These are phyloP conservation scores for Fusarium kyushuense DNA, from an alignment of 2,329 filamentous ascomycete genomes.

Conservation along the genomic window DNA sequence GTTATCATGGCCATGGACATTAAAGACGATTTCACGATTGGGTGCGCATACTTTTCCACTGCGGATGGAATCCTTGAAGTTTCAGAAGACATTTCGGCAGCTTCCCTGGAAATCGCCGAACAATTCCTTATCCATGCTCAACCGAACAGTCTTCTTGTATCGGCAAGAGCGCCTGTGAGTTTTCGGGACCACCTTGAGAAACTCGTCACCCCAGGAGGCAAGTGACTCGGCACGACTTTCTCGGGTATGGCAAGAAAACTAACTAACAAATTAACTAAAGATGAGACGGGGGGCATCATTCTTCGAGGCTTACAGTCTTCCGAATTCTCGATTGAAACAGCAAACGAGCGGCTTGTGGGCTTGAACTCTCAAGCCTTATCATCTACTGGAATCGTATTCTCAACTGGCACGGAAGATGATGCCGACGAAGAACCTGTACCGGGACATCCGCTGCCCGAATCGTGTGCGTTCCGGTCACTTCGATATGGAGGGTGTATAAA, in stretches of 20 bases:
- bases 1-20: conserved; percentile 85
- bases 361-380: conserved; percentile 41
- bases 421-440: conserved; percentile 47
- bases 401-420: conserved; percentile 22
- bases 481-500: conserved; percentile 78
- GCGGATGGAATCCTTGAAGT: conserved; percentile 77
- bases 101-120: conserved; percentile 76
- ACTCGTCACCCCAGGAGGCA: conserved; percentile 19
- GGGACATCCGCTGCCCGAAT: conserved; percentile 57
- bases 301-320: conserved; percentile 76
- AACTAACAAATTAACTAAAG: conserved; percentile 14
- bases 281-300: conserved; percentile 44
- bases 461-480: conserved; percentile 71
- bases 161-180: conserved; percentile 59
- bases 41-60: conserved; percentile 86
- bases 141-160: conserved; percentile 67
- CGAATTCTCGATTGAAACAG: conserved; percentile 78
- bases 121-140: conserved; percentile 66
- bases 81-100: conserved; percentile 79
- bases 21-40: conserved; percentile 75
- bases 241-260: too few relatives aligned
- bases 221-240: conserved; percentile 5
- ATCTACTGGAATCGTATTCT: conserved; percentile 39
- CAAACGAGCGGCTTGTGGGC: conserved; percentile 73
- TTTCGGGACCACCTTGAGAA: conserved; percentile 52